Evolutionary conservation across 305 asterid genomes (phyloP).

Genomic region (Stenogyne calaminthoides): DNA sequence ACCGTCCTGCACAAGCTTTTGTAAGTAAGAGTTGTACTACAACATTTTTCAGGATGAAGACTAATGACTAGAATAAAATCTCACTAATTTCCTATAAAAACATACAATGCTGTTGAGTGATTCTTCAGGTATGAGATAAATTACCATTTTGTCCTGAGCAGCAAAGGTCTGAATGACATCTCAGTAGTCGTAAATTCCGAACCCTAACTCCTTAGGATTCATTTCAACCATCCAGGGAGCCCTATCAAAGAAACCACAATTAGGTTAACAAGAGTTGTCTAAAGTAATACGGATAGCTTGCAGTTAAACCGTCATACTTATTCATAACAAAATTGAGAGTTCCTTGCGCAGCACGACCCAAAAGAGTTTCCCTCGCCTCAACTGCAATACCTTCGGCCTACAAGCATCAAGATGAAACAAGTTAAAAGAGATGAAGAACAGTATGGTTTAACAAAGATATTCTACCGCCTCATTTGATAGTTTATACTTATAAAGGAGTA

Average conservation of each 20-base stretch:
- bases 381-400: slow-evolving; percentile 88
- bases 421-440: neutral
- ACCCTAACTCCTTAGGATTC: slow-evolving; percentile 80
- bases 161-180: neutral
- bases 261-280: neutral
- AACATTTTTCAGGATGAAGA: too few species aligned
- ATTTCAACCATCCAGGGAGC: slow-evolving; percentile 99
- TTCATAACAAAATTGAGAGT: slow-evolving; percentile 79
- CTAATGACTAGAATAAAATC: neutral
- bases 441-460: slow-evolving; percentile 7
- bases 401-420: slow-evolving; percentile 21
- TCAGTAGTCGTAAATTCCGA: slow-evolving; percentile 71
- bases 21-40: too few species aligned
- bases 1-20: too few species aligned
- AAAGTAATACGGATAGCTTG: neutral
- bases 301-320: slow-evolving; percentile 47
- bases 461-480: neutral
- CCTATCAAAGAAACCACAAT: slow-evolving; percentile 48
- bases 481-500: too few species aligned
- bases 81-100: neutral
- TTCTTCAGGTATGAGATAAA: neutral
- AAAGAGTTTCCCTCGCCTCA: slow-evolving; percentile 86
- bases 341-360: slow-evolving; percentile 75
- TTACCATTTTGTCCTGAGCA: slow-evolving; percentile 7
- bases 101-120: neutral